A percentile compares a stretch with the other conserved stretches of the same genome.
phyloP scores from a whole-genome alignment of 129 eudicot species.

The Flaveria trinervia region DNA sequence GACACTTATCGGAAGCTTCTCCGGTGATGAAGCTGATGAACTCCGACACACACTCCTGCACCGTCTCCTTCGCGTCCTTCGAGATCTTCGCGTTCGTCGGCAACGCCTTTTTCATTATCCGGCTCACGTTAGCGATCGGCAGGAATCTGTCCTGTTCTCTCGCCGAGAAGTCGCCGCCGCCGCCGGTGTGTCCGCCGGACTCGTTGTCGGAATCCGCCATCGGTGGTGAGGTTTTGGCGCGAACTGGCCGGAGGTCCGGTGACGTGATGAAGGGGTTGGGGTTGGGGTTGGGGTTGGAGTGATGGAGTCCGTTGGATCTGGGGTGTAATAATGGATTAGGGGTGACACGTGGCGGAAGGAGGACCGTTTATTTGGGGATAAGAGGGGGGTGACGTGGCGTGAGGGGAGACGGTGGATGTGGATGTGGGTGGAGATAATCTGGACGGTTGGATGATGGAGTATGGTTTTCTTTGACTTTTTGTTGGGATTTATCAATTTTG shows the following conservation, averaged over 20 bases:
- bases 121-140: conserved; percentile 63
- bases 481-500: too few relatives aligned
- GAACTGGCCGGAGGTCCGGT: conserved; percentile 8
- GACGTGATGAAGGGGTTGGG: conserved; percentile 6
- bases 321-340: conserved; percentile 35
- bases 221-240: conserved; percentile 16
- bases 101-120: conserved; percentile 62
- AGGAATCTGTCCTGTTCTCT: conserved; percentile 57
- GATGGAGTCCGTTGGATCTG: conserved; percentile 40
- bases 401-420: conserved; percentile 23
- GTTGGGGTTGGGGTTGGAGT: background rate
- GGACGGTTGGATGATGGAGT: conserved; percentile 35
- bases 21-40: conserved; percentile 59
- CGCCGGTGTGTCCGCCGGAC: conserved; percentile 47
- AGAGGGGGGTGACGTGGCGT: conserved; percentile 33
- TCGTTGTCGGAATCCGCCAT: conserved; percentile 69
- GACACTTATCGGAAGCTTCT: conserved; percentile 63
- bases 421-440: background rate
- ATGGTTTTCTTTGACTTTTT: conserved; percentile 17
- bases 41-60: conserved; percentile 67
- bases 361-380: conserved; percentile 48
- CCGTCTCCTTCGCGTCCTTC: conserved; percentile 59
- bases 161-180: conserved; percentile 42
- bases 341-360: conserved; percentile 42
- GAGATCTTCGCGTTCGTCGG: conserved; percentile 65